phyloP scores from a whole-genome alignment of 2,329 filamentous ascomycete genomes.

The Leptodontidium sp. region DNA sequence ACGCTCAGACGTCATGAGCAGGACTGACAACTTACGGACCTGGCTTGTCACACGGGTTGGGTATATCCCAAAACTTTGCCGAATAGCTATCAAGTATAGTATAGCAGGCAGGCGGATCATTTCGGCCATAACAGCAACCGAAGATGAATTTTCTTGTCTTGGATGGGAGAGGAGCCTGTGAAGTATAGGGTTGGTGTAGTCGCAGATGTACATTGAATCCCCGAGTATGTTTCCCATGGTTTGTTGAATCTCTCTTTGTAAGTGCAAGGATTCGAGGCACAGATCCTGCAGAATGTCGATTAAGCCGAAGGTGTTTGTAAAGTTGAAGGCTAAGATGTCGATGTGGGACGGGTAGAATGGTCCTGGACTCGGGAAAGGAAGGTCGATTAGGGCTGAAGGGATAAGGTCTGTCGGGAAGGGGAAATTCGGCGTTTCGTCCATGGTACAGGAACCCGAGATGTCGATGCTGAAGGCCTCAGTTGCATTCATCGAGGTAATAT shows the following conservation, averaged over 20 bases:
- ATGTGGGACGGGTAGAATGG: background rate
- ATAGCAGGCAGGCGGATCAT: slow-evolving; percentile 9
- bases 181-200: slow-evolving; percentile 7
- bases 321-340: background rate
- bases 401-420: background rate
- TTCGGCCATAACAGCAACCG: background rate
- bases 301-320: background rate
- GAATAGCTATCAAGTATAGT: background rate
- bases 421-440: slow-evolving; percentile 5
- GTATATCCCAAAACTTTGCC: slow-evolving; percentile 3
- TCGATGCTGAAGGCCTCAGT: slow-evolving; percentile 3
- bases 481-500: background rate
- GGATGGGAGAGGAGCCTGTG: slow-evolving; percentile 1
- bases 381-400: background rate
- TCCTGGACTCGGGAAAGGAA: background rate
- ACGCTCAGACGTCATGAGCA: background rate
- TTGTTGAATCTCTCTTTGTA: background rate
- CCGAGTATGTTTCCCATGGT: background rate
- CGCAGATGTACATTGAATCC: slow-evolving; percentile 7
- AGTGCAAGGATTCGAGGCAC: background rate
- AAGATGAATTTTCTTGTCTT: background rate
- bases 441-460: slow-evolving; percentile 2
- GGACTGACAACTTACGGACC: background rate
- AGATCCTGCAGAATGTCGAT: background rate
- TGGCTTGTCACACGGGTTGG: slow-evolving; percentile 6